Percentiles rank a stretch among this genome's conserved stretches.
Evolutionary conservation across 495 filamentous ascomycete genomes (phyloP).

Genomic region (Apodospora peruviana): DNA sequence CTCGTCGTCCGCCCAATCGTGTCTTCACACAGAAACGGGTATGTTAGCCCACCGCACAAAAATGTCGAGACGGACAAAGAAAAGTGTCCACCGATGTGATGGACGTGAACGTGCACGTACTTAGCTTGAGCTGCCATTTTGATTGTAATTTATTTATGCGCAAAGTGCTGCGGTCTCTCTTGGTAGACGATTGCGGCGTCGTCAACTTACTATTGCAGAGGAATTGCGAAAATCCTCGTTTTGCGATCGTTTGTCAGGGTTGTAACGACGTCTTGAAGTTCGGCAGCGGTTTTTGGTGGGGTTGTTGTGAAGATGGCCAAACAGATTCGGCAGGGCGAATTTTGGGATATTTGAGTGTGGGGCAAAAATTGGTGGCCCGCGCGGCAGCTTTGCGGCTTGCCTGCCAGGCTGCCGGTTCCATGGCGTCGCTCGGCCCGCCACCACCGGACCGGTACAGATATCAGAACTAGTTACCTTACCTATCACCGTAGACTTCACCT

Average conservation of each 20-base stretch:
- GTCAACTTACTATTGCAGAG: too few relatives aligned
- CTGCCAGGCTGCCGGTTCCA: not conserved
- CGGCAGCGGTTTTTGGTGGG: too few relatives aligned
- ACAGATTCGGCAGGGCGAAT: constrained; percentile 13
- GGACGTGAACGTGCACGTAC: constrained; percentile 12
- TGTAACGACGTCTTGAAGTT: constrained; percentile 1
- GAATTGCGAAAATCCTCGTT: too few relatives aligned
- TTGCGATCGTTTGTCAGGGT: not conserved
- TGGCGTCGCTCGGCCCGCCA: not conserved
- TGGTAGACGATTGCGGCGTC: not conserved
- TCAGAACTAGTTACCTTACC: too few relatives aligned
- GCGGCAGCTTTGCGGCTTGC: not conserved
- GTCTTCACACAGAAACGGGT: constrained; percentile 15
- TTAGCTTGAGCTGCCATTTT: constrained; percentile 25
- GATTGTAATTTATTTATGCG: not conserved
- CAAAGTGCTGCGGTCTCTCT: not conserved
- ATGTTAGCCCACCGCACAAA: not conserved
- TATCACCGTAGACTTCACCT: too few relatives aligned
- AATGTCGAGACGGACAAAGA: not conserved
- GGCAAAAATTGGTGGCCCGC: constrained; percentile 32
- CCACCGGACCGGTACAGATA: not conserved
- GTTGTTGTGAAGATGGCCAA: constrained; percentile 24
- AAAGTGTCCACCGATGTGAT: too few relatives aligned
- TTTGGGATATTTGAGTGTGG: constrained; percentile 33
- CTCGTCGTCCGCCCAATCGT: constrained; percentile 92